phyloP scores from a whole-genome alignment of 2,329 filamentous ascomycete genomes.

The Corynespora cassiicola region DNA sequence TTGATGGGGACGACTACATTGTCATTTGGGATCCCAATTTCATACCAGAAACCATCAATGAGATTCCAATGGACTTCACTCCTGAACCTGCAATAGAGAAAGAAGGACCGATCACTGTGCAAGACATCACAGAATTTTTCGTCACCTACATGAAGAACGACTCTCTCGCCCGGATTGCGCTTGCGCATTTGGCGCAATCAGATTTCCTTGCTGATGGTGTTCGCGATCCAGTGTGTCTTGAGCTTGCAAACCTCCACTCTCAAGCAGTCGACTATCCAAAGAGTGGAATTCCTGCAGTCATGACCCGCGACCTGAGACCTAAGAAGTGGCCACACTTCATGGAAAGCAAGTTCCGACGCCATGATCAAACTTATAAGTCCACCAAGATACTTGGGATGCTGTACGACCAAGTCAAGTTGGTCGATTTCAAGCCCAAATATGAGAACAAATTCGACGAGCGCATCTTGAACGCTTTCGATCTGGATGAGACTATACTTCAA shows the following conservation, averaged over 20 bases:
- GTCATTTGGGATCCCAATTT: constrained; percentile 87
- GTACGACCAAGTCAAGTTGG: constrained; percentile 75
- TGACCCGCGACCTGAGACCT: constrained; percentile 68
- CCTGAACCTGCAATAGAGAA: constrained; percentile 63
- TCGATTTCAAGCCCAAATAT: constrained; percentile 77
- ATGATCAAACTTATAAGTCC: constrained; percentile 68
- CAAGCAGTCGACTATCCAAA: constrained; percentile 94
- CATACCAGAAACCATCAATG: constrained; percentile 69
- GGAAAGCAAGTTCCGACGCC: constrained; percentile 66
- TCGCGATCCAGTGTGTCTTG: constrained; percentile 72
- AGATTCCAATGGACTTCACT: constrained; percentile 78
- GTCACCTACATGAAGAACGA: constrained; percentile 94
- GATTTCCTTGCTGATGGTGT: constrained; percentile 71
- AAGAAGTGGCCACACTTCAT: constrained; percentile 84
- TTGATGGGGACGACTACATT: constrained; percentile 96
- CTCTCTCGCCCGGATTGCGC: constrained; percentile 78
- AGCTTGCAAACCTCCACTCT: constrained; percentile 82
- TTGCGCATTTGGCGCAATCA: constrained; percentile 78
- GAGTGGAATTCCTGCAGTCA: constrained; percentile 77
- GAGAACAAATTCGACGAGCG: constrained; percentile 76
- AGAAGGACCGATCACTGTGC: constrained; percentile 68
- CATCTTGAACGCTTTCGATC: constrained; percentile 69
- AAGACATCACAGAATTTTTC: constrained; percentile 84
- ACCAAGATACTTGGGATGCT: constrained; percentile 76
- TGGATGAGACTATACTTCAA: constrained; percentile 62